phyloP scores from a whole-genome alignment of 192 early-diverging fungal species.

The Podila verticillata region DNA sequence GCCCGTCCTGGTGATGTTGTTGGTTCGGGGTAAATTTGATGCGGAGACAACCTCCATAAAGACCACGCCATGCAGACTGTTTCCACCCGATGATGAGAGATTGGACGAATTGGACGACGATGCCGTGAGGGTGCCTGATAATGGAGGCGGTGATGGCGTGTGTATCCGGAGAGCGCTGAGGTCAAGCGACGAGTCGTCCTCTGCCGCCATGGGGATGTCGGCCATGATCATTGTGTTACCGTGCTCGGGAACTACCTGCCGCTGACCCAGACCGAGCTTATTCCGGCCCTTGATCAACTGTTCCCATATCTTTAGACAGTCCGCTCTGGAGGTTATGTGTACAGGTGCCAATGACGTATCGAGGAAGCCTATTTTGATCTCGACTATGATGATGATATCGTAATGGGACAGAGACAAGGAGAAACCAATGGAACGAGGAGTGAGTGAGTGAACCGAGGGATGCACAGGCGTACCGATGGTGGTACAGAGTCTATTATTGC shows the following conservation, averaged over 20 bases:
- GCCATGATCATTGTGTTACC: constrained; percentile 18
- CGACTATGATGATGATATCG: constrained; percentile 6
- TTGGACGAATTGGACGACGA: constrained; percentile 25
- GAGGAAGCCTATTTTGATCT: constrained; percentile 44
- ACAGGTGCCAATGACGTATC: constrained; percentile 29
- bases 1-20: constrained; percentile 55
- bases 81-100: neutral
- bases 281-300: constrained; percentile 38
- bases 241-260: constrained; percentile 22
- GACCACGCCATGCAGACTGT: constrained; percentile 35
- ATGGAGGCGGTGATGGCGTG: constrained; percentile 32
- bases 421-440: neutral
- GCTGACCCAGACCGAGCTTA: constrained; percentile 45
- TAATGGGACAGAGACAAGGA: neutral
- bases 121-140: constrained; percentile 8
- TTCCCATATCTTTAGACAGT: constrained; percentile 19
- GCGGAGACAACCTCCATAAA: constrained; percentile 56
- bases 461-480: no score
- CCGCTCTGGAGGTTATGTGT: constrained; percentile 1
- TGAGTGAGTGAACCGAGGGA: neutral
- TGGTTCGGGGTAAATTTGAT: constrained; percentile 35
- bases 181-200: constrained; percentile 25
- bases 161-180: constrained; percentile 20
- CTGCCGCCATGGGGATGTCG: constrained; percentile 33
- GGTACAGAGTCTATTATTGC: no score